phyloP scores from a whole-genome alignment of 2,329 filamentous ascomycete genomes.

The Davidsoniella neocaledoniae region DNA sequence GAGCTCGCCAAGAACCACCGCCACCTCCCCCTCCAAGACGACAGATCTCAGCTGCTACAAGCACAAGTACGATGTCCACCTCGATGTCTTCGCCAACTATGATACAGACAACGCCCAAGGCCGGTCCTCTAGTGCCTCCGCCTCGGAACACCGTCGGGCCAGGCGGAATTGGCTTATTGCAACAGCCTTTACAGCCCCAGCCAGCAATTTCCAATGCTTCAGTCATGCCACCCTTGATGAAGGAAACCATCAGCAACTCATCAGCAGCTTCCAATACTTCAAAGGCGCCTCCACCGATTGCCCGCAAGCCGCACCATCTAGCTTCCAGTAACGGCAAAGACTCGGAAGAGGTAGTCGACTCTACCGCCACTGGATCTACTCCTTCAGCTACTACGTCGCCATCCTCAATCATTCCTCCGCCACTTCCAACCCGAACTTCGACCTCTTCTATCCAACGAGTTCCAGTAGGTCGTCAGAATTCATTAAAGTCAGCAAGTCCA shows the following conservation, averaged over 20 bases:
- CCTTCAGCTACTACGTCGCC: background rate
- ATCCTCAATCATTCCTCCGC: background rate
- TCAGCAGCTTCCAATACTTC: conserved; percentile 18
- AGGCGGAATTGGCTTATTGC: background rate
- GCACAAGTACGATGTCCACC: conserved; percentile 6
- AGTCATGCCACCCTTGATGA: conserved; percentile 15
- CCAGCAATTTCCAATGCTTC: background rate
- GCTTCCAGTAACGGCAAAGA: background rate
- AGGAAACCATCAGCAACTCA: conserved; percentile 22
- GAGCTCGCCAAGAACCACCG: conserved; percentile 24
- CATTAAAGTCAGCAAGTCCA: background rate
- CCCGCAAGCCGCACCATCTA: conserved; percentile 45
- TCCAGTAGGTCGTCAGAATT: conserved; percentile 1
- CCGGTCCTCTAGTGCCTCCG: conserved; percentile 11
- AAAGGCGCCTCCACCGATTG: conserved; percentile 35
- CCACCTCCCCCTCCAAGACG: conserved; percentile 30
- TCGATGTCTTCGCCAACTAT: conserved; percentile 13
- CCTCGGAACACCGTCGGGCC: conserved; percentile 15
- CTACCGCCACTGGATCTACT: too few species aligned
- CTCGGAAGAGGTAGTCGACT: too few species aligned
- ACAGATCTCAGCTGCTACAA: conserved; percentile 15
- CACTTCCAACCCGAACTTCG: background rate
- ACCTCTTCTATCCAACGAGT: background rate
- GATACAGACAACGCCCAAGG: conserved; percentile 7
- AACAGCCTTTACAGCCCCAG: conserved; percentile 10